Base-by-base conservation (phyloP, 129 eudicot genomes). In the Dittrichia graveolens region DNA sequence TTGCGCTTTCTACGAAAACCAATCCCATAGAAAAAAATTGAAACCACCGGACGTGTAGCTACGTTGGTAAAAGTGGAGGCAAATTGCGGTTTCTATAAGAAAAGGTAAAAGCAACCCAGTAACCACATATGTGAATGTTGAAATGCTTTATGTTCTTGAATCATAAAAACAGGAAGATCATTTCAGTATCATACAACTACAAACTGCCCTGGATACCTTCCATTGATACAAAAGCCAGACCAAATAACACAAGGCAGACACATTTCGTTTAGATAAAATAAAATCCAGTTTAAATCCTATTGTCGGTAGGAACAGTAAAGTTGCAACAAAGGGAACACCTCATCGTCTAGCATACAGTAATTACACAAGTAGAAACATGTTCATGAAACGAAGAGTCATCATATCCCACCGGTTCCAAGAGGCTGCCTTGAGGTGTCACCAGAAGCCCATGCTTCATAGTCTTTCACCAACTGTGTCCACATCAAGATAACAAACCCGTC, bases 381-480 rank as follows among this genome's bases (percentile, higher is more conserved):
- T 24, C 31, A 24, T 24, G 1, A 24, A 24, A 24, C 31, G 31
- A 24, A 24, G 31, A 24, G 31, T 2, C n/a, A 77, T 86, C 79
- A 88, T 59, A 89, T 92, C 70, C 89, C 78, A 47, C 92, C 98
- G n/a, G 90, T 89, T 81, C 98, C 98, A 62, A 89, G 96, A 49
- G 96, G 95, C 71, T 92, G 92, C 73, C 98, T 82, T 31, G 98
- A 89, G 8, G 88, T 46, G 59, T 89, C 98, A 9, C 96, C 98
- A 37, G 98, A 89, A 73, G 98, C 98, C 98, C 98, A 89, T 8
- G 96, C 96, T 85, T 85, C 58, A 54, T 92, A 89, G 72, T 92
- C 98, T 82, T 89, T 92, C 69, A 87, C 95, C 67, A 92, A 80
- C 98, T 92, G 88, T 81, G 73, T 58, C 67, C 4, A 61, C 50